Base-by-base conservation (phyloP, 106 monocot species). In the Dendrobium officinale region DNA sequence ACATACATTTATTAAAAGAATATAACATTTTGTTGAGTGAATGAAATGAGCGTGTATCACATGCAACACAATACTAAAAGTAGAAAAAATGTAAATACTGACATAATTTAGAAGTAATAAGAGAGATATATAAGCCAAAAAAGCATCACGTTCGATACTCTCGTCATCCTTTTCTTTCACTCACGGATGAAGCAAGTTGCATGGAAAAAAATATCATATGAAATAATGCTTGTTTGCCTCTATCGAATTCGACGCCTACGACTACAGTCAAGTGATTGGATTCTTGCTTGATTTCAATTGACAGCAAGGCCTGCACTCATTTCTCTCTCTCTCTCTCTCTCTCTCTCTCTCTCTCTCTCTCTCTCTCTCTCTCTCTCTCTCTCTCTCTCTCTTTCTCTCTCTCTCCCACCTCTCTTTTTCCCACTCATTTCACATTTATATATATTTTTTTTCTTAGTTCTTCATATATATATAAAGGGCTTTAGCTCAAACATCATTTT, bases 321-420 rank as follows among this genome's bases (percentile, higher is more conserved):
- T 0, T 67, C 67, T 67, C 67, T 67, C 67, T 67, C 67, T 67
- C 67, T 67, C 67, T 67, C 67, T 67, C 67, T 67, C 67, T 67
- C 67, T 67, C 67, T 67, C 67, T 70, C 70, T 70, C 70, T 70
- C 70, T 70, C 70, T 70, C 70, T 70, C 70, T 70, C 70, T 70
- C 70, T 70, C 70, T 70, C 70, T 70, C 70, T 70, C 70, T 70
- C 70, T 33, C 15, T 70, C 64, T 64, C 64, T 70, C 64, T 64
- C 64, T 64, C 64, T 64, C 64, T 64, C 64, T 64, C 19, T 4
- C 6, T 17, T 17, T 64, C 64, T 64, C 18, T 17, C 0, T 24
- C n/a, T 64, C 20, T 24, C 51, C 8, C 37, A 2, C 3, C 2
- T 37, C 2, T 3, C 3, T 0, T n/a, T n/a, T n/a, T 70, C 26